These are phyloP conservation scores for Suhomyces kilbournensis DNA, from an alignment of 805 yeast genomes.

Conservation along the genomic window DNA sequence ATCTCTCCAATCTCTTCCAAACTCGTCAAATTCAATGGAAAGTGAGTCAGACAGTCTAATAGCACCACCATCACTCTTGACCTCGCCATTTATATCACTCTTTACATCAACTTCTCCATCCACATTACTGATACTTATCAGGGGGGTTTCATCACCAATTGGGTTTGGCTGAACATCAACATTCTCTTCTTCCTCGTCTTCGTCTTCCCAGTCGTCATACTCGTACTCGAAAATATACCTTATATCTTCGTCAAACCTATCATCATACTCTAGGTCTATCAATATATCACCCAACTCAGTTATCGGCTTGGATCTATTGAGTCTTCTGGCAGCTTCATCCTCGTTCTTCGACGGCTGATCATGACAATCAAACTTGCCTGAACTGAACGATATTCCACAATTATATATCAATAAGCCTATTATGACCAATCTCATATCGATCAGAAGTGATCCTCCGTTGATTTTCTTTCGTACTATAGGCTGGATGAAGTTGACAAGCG, in stretches of 20 bases:
- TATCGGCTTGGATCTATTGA: conserved; percentile 18
- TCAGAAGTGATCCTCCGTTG: conserved; percentile 57
- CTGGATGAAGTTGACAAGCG: conserved; percentile 58
- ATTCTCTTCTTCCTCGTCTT: conserved; percentile 6
- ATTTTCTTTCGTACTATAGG: conserved; percentile 60
- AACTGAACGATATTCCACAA: conserved; percentile 18
- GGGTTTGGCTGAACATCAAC: conserved; percentile 3
- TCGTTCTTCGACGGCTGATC: conserved; percentile 1
- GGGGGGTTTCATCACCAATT: conserved; percentile 13
- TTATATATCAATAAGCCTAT: conserved; percentile 45
- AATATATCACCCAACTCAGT: conserved; percentile 52
- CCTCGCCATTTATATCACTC: conserved; percentile 6
- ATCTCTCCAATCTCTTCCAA: conserved; percentile 72
- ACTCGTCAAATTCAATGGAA: conserved; percentile 50
- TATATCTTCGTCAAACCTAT: conserved; percentile 66
- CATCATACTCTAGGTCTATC: conserved; percentile 56
- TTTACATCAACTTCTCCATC: neutral
- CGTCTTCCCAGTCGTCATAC: conserved; percentile 22
- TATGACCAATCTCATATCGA: conserved; percentile 57
- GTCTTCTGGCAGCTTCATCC: conserved; percentile 12
- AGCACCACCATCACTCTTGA: conserved; percentile 15
- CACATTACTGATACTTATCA: conserved; percentile 1
- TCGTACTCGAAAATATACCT: conserved; percentile 60
- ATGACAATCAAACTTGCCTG: conserved; percentile 4
- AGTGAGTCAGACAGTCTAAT: conserved; percentile 15